Evolutionary conservation across 179 eudicot genomes (phyloP), one percentile per base, ranked within the genome.

Genomic region (Vitellaria paradoxa): DNA sequence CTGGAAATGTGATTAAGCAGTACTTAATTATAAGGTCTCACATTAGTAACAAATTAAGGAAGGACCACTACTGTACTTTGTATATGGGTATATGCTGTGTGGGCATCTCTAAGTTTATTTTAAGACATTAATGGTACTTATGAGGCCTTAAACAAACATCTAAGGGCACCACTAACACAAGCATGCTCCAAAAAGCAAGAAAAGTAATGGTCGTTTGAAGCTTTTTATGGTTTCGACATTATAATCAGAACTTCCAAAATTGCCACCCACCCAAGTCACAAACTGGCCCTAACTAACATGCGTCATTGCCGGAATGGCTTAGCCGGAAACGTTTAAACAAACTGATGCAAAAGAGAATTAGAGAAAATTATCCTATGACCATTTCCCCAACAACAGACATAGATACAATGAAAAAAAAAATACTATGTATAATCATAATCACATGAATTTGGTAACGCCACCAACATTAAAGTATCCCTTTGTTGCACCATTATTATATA

Each of bases 71-170:
- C 4, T 21, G 15, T 21, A 59, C 18, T 30, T 21, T 59, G 23
- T 59, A 24, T 5, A 11, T 24, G 67, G 37, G 37, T 30, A 30
- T 30, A 30, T 30, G 37, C 37, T 30, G 37, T 40, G 6, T 40
- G 69, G 46, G 69, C n/a, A 30, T 30, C 69, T 40, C 69, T 40
- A 40, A 30, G 69, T 65, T 30, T 65, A 26, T 30, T 37, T 65
- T 65, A 65, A 65, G 47, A 65, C 46, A 65, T 40, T 3, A 40
- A 65, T 12, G 37, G 69, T 65, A 40, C 69, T 18, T 65, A 4
- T 17, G 30, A 3, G 46, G 69, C 45, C 20, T 8, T 65, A 65
- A 65, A 40, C 9, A 65, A 65, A 65, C 18, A 30, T 8, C 11
- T 65, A 65, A 30, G 69, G 7, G n/a, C 49, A 65, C 7, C 69